Base-by-base conservation (phyloP, 805 yeast species). In the Ogataea henricii region DNA sequence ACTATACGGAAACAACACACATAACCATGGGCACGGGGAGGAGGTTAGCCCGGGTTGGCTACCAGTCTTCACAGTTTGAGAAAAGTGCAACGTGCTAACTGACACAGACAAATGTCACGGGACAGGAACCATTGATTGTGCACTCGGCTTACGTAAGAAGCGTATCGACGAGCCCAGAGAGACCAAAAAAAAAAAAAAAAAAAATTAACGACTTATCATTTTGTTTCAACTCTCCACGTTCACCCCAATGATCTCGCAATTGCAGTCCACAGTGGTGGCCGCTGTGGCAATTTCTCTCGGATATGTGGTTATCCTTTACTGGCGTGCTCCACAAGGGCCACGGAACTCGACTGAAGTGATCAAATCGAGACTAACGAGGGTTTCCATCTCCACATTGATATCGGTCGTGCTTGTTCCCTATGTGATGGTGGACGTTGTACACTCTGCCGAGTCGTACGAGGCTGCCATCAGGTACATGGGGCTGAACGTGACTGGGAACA, bases 321-420 rank as follows among this genome's bases (percentile, higher is more conserved):
- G 65, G 34, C 47, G 45, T 7, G 55, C 62, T 3, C 50, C 52
- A 6, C 7, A 37, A 16, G 58, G 64, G 5, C 48, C 55, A 12
- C 58, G 87, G 27, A 69, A 81, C 58, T 74, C 78, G 34, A 71
- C 72, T 0, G 39, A 16, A 0, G 76, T 80, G 4, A 70, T 81
- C 2, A 52, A 54, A 32, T 64, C 70, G 40, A 64, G 86, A 23
- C 48, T 81, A 7, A 47, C 16, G 4, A 61, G 78, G 32, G 70
- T 78, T 1, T 43, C 64, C 0, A 13, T 56, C 0, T 56, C 73
- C 30, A 69, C 78, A 22, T 42, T 58, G 2, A 34, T 64, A 1
- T 55, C 72, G 6, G 39, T 68, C 6, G 33, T 69, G 1, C 39
- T 62, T 1, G 58, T 71, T 1, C 77, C 78, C 6, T 46, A 56